phyloP scores from a whole-genome alignment of 1,284 basidiomycete species.

The Coniferiporia sulphurascens region DNA sequence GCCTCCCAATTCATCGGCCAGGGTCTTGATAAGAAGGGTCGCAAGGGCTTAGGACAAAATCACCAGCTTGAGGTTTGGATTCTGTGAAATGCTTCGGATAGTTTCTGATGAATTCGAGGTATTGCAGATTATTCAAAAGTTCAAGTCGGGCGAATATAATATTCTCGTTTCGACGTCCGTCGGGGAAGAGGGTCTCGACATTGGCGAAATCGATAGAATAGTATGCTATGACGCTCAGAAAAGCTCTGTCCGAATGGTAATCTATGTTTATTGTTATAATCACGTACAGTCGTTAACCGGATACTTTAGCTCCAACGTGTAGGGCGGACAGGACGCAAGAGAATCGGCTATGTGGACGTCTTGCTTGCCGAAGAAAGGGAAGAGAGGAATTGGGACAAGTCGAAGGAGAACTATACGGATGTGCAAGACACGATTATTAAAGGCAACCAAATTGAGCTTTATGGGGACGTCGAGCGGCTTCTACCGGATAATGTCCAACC shows the following conservation, averaged over 20 bases:
- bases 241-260: slow-evolving; percentile 93
- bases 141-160: slow-evolving; percentile 87
- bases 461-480: slow-evolving; percentile 85
- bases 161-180: slow-evolving; percentile 95
- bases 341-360: slow-evolving; percentile 86
- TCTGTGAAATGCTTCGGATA: neutral
- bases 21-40: slow-evolving; percentile 78
- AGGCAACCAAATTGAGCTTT: slow-evolving; percentile 86
- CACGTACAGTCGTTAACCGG: slow-evolving; percentile 2
- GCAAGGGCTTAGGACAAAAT: slow-evolving; percentile 86
- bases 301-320: slow-evolving; percentile 82
- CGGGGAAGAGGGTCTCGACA: slow-evolving; percentile 99
- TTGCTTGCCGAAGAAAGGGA: slow-evolving; percentile 91
- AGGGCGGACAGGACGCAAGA: slow-evolving; percentile 93
- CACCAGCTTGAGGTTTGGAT: slow-evolving; percentile 78
- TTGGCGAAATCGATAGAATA: slow-evolving; percentile 97
- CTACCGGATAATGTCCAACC: slow-evolving; percentile 79
- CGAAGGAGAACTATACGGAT: slow-evolving; percentile 82
- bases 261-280: slow-evolving; percentile 4
- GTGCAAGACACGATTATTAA: slow-evolving; percentile 88
- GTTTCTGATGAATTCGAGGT: slow-evolving; percentile 2
- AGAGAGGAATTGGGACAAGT: slow-evolving; percentile 88
- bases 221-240: slow-evolving; percentile 97
- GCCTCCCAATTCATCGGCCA: slow-evolving; percentile 91
- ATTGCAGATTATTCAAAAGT: slow-evolving; percentile 71